Evolutionary conservation across 2,329 filamentous ascomycete genomes (phyloP).

Genomic region (Neonectria ditissima): DNA sequence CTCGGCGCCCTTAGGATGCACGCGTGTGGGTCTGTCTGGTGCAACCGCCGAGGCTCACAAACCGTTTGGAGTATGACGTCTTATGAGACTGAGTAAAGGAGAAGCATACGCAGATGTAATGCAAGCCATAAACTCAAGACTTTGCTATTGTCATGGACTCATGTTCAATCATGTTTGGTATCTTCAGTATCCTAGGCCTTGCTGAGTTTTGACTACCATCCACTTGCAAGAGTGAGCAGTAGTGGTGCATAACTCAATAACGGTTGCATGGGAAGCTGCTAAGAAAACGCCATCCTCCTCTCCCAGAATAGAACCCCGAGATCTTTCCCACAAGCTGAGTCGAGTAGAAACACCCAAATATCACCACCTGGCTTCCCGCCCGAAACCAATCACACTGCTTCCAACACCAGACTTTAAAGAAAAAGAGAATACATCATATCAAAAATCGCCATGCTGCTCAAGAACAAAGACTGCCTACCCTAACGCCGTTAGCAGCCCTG

Average conservation of each 20-base stretch:
- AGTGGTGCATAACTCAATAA: neutral
- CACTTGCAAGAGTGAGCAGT: neutral
- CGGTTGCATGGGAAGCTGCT: neutral
- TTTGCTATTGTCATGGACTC: neutral
- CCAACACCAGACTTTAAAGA: conserved; percentile 27
- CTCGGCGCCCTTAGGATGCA: neutral
- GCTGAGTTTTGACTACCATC: neutral
- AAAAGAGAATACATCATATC: conserved; percentile 44
- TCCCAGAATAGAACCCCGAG: neutral
- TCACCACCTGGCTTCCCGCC: conserved; percentile 11
- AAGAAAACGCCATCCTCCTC: neutral
- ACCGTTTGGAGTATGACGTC: neutral
- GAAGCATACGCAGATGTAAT: no score
- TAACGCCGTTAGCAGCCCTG: conserved; percentile 47
- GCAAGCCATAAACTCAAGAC: neutral
- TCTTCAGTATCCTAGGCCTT: neutral
- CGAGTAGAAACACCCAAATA: conserved; percentile 7
- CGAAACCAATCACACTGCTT: conserved; percentile 14
- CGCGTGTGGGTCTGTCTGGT: neutral
- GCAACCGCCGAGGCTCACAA: neutral
- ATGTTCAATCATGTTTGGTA: neutral
- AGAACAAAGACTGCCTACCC: conserved; percentile 44
- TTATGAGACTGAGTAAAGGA: no score
- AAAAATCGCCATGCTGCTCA: conserved; percentile 51
- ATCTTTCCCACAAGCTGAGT: neutral